A percentile compares a stretch with the other conserved stretches of the same genome.
phyloP scores from a whole-genome alignment of 1,139 yeast genomes.

The Magnusiomyces ingens region DNA sequence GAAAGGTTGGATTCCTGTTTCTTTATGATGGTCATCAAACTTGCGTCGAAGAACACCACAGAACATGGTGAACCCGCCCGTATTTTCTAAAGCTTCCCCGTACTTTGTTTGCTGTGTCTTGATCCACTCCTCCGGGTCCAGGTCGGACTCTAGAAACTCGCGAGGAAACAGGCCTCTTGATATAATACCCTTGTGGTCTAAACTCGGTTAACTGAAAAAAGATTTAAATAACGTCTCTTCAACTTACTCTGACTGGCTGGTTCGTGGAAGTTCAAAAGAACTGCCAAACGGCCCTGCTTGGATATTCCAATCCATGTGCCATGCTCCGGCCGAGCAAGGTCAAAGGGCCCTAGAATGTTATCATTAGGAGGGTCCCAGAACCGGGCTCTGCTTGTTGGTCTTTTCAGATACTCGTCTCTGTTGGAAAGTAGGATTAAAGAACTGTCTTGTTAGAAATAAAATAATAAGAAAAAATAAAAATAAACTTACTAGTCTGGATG shows the following conservation, averaged over 20 bases:
- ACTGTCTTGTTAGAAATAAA: background rate
- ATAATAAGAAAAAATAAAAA: background rate
- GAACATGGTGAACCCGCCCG: conserved; percentile 82
- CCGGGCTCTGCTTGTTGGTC: conserved; percentile 66
- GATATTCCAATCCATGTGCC: conserved; percentile 93
- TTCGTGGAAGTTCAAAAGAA: conserved; percentile 61
- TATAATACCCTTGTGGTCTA: conserved; percentile 34
- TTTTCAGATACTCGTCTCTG: conserved; percentile 71
- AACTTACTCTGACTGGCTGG: conserved; percentile 22
- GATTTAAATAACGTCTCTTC: background rate
- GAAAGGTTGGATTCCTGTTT: conserved; percentile 38
- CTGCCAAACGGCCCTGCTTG: conserved; percentile 57
- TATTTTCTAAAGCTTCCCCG: conserved; percentile 35
- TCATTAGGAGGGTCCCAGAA: conserved; percentile 39
- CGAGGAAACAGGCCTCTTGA: conserved; percentile 73
- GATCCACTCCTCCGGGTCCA: conserved; percentile 44
- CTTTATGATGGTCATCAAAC: background rate
- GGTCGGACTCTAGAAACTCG: conserved; percentile 42
- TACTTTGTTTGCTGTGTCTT: conserved; percentile 16
- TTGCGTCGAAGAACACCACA: conserved; percentile 52
- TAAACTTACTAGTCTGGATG: conserved; percentile 46
- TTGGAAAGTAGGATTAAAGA: conserved; percentile 47
- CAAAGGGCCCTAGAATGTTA: conserved; percentile 61
- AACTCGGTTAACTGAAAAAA: too few species aligned
- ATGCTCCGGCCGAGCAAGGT: conserved; percentile 62